phyloP scores from a whole-genome alignment of 768 basidiomycete species.

The Leucosporidium yakuticum region DNA sequence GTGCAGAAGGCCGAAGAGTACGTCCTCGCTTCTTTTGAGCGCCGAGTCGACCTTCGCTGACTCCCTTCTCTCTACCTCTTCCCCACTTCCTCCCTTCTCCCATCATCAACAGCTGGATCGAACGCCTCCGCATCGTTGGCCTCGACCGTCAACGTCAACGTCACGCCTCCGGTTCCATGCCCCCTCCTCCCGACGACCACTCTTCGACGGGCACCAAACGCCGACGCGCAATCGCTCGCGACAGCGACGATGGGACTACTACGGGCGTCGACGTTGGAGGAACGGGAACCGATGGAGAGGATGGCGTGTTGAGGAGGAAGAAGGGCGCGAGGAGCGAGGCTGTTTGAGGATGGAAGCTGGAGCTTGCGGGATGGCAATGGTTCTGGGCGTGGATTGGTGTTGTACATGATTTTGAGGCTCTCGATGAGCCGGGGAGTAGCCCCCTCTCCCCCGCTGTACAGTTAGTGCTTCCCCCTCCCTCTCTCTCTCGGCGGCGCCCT shows the following conservation, averaged over 20 bases:
- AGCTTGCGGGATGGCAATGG: no score
- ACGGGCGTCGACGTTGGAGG: conserved; percentile 1
- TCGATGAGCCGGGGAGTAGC: no score
- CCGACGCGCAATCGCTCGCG: not conserved
- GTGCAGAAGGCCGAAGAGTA: conserved; percentile 80
- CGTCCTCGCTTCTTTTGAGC: conserved; percentile 5
- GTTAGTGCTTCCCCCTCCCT: no score
- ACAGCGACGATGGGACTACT: not conserved
- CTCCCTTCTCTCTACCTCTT: not conserved
- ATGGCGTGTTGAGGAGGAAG: conserved; percentile 1
- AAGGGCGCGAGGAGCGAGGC: conserved; percentile 3
- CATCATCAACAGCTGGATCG: conserved; percentile 74
- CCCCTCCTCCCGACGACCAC: conserved; percentile 12
- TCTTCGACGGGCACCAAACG: not conserved
- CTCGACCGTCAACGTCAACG: conserved; percentile 54
- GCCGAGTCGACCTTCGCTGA: not conserved
- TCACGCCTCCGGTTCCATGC: not conserved
- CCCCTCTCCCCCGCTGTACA: no score
- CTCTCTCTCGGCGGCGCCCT: no score
- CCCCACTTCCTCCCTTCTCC: conserved; percentile 8
- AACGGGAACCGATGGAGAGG: not conserved
- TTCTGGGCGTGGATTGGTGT: no score
- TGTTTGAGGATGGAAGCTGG: no score
- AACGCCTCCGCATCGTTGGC: conserved; percentile 68
- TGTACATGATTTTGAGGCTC: no score